Conservation (phyloP, 202 grass and related monocot genomes). For the Musa balbisiana region DNA sequence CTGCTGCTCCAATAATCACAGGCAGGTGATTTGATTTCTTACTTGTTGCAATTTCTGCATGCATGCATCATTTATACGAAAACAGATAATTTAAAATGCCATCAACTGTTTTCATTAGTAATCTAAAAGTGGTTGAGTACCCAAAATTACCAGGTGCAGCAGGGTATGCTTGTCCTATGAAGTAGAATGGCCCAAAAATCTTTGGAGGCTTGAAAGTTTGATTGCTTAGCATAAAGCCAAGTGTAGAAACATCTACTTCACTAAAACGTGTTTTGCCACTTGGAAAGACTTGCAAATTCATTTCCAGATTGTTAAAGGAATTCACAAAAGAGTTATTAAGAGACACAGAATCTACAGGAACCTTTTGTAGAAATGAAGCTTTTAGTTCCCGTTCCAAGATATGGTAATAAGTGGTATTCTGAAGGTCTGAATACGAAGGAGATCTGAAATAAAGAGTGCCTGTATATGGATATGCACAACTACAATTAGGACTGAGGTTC, state of each 20-base stretch:
- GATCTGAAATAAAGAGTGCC: constrained; percentile 68
- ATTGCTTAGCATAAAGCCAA: constrained; percentile 63
- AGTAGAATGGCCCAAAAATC: constrained; percentile 55
- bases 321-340: constrained; percentile 41
- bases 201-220: constrained; percentile 49
- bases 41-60: neutral
- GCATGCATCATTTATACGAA: constrained; percentile 11
- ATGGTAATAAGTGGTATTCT: constrained; percentile 35
- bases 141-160: constrained; percentile 36
- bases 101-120: neutral
- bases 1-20: constrained; percentile 47
- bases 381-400: constrained; percentile 32
- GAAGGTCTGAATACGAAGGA: constrained; percentile 59
- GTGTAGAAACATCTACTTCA: constrained; percentile 27
- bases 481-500: constrained; percentile 50
- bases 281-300: constrained; percentile 53
- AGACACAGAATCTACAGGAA: constrained; percentile 48
- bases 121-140: neutral
- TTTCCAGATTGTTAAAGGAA: constrained; percentile 34
- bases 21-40: constrained; percentile 30
- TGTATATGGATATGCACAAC: constrained; percentile 56
- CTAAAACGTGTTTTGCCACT: constrained; percentile 33
- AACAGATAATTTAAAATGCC: neutral
- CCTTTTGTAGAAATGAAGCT: constrained; percentile 8
- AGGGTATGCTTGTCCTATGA: constrained; percentile 39